Evolutionary conservation across 2,329 filamentous ascomycete genomes (phyloP), one percentile per base, ranked within the genome.

Genomic region (Didymella exigua): DNA sequence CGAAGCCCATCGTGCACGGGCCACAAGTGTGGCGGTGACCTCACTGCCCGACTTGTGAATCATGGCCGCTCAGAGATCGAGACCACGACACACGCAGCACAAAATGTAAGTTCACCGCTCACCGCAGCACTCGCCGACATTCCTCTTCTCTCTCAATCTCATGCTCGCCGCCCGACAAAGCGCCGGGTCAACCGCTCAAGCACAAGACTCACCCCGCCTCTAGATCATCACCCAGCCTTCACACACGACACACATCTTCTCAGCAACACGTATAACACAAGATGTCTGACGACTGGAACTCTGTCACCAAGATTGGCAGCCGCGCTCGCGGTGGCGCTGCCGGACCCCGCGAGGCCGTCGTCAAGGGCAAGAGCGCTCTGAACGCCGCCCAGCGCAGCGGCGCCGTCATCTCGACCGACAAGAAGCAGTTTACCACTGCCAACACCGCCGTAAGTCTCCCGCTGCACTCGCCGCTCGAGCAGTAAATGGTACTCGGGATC

Each of bases 271-370:
- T 27, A 60, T 48, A 31, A 40, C 49, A 18, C 67, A 77, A 67
- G 66, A 84, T 86, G 87, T 87, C 89, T 84, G 82, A 85, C 73
- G 91, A 96, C 72, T 98, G 93, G 93, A 89, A 96, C 70, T 78
- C 80, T 66, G 86, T 89, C 68, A 96, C 92, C 79, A 96, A 95
- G 84, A 98, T 99, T 74, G 95, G 95, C 73, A 91, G 86, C 85
- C 93, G 90, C 79, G 85, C 84, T 72, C 86, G 87, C 71, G 84
- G 86, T 63, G 84, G 87, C 65, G 89, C 88, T 67, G 83, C 78
- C 54, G 77, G 77, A 41, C 81, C 85, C 65, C 90, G 91, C 67
- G 92, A 97, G 84, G 96, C 89, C 3, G 93, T 97, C 67, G 84
- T 98, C 75, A 89, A 89, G 76, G 91, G 93, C 74, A 91, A 90